Evolutionary conservation across 768 basidiomycete species (phyloP).

Genomic region (Neoboletus magnificus): DNA sequence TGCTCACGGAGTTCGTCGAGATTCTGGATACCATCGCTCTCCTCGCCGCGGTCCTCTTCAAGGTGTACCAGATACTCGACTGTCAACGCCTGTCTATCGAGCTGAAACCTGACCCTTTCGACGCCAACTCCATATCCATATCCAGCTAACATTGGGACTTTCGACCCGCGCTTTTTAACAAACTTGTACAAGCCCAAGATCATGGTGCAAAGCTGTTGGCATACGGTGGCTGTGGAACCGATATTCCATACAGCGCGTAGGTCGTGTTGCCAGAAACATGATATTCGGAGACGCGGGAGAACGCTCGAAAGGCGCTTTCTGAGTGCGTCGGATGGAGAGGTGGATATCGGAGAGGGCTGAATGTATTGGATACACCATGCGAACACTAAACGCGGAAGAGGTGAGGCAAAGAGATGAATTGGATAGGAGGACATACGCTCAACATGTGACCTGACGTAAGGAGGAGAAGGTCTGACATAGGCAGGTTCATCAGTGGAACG

Average conservation of each 20-base stretch:
- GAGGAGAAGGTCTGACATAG: slow-evolving; percentile 88
- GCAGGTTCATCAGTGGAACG: slow-evolving; percentile 87
- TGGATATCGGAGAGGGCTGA: slow-evolving; percentile 35
- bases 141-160: slow-evolving; percentile 69
- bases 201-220: slow-evolving; percentile 86
- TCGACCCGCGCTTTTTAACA: slow-evolving; percentile 70
- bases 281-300: slow-evolving; percentile 60
- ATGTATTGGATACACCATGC: slow-evolving; percentile 91
- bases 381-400: slow-evolving; percentile 51
- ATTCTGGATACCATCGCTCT: slow-evolving; percentile 34
- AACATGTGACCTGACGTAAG: slow-evolving; percentile 87
- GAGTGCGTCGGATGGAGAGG: slow-evolving; percentile 36
- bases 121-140: slow-evolving; percentile 83
- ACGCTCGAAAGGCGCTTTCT: slow-evolving; percentile 24
- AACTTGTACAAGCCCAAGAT: slow-evolving; percentile 76
- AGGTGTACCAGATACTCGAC: slow-evolving; percentile 83
- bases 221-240: slow-evolving; percentile 57
- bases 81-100: slow-evolving; percentile 77
- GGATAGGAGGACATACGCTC: slow-evolving; percentile 46
- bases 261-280: slow-evolving; percentile 96
- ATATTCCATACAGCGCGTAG: slow-evolving; percentile 84
- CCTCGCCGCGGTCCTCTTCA: slow-evolving; percentile 42
- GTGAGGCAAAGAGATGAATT: slow-evolving; percentile 4
- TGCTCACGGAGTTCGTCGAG: slow-evolving; percentile 71
- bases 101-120: slow-evolving; percentile 74